Base-by-base conservation (phyloP, 768 basidiomycete species). In the Pisolithus orientalis region DNA sequence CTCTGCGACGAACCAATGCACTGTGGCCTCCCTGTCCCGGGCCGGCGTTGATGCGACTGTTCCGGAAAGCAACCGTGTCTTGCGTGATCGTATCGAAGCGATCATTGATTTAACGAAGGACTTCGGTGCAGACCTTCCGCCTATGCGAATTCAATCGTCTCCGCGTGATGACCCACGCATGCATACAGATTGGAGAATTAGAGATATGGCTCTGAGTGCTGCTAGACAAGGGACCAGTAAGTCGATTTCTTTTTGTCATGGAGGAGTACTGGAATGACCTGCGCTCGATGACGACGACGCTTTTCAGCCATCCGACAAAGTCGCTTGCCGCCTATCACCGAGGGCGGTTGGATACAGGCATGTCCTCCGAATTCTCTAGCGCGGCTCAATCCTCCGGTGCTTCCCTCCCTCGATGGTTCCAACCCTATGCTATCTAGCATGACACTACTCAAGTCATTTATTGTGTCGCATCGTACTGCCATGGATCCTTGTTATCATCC, bases 401-500 rank as follows among this genome's bases (percentile, higher is more conserved):
- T 73, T 38, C 53, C 55, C 6, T 43, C 53, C 1, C 8, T 27
- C 14, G 52, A 56, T 1, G 39, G 39, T 17, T 40, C n/a, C 14
- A n/a, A 29, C 9, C n/a, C 32, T 5, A 29, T 25, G 1, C 17
- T 11, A 34, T 11, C 10, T 11, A 13, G 11, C 32, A 11, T 38
- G 0, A 8, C 51, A 6, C 17, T 25, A 3, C 42, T 44, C 2
- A 64, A 65, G 44, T 59, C 62, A 1, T 75, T 75, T 42, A 70
- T 75, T 34, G 62, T 63, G 27, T 63, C 71, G 28, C 74, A 74
- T 48, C 57, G 54, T 1, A 54, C 49, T 9, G 50, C 65, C 17
- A 74, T 75, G 73, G 51, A 73, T 44, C 68, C 73, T 0, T 75
- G 74, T 53, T 28, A 38, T 21, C 62, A 74, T 49, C 75, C 74